Conservation (phyloP, 2,329 filamentous ascomycete genomes). For the Fusarium nelsonii region DNA sequence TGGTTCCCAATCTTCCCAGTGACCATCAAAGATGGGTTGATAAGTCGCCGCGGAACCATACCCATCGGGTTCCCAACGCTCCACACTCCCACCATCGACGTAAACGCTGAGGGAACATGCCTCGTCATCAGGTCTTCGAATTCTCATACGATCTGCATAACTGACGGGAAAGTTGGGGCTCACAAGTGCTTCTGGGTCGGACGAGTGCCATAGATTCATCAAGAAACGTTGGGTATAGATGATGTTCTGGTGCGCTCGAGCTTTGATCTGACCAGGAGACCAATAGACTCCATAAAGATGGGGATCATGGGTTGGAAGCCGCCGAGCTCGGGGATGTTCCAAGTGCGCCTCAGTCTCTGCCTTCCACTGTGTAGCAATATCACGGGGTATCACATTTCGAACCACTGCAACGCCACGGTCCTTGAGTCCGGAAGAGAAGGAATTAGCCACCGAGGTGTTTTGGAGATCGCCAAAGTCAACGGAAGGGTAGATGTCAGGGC, state of each 20-base stretch:
- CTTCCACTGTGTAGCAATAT: slow-evolving; percentile 60
- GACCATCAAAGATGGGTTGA: slow-evolving; percentile 72
- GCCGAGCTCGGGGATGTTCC: slow-evolving; percentile 57
- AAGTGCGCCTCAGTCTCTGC: slow-evolving; percentile 66
- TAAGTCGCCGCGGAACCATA: slow-evolving; percentile 73
- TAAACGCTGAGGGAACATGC: slow-evolving; percentile 69
- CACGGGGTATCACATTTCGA: slow-evolving; percentile 49
- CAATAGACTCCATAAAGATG: slow-evolving; percentile 56
- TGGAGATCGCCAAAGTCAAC: slow-evolving; percentile 58
- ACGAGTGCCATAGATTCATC: slow-evolving; percentile 52
- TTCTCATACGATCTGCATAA: slow-evolving; percentile 72
- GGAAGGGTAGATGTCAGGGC: slow-evolving; percentile 56
- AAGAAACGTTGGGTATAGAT: slow-evolving; percentile 62
- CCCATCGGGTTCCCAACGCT: slow-evolving; percentile 74
- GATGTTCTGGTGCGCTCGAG: slow-evolving; percentile 55
- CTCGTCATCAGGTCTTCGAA: slow-evolving; percentile 63
- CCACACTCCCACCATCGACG: slow-evolving; percentile 73
- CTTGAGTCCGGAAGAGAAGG: slow-evolving; percentile 49
- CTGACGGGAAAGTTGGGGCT: slow-evolving; percentile 61
- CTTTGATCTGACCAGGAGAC: slow-evolving; percentile 57
- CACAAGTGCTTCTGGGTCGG: slow-evolving; percentile 60
- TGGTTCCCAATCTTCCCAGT: slow-evolving; percentile 81
- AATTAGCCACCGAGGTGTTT: slow-evolving; percentile 40
- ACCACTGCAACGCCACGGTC: slow-evolving; percentile 51
- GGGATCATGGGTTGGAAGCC: slow-evolving; percentile 50